A percentile compares a stretch with the other conserved stretches of the same genome.
These are phyloP conservation scores for Oryza punctata DNA, from an alignment of 176 grass and related monocot species.

Conservation along the genomic window DNA sequence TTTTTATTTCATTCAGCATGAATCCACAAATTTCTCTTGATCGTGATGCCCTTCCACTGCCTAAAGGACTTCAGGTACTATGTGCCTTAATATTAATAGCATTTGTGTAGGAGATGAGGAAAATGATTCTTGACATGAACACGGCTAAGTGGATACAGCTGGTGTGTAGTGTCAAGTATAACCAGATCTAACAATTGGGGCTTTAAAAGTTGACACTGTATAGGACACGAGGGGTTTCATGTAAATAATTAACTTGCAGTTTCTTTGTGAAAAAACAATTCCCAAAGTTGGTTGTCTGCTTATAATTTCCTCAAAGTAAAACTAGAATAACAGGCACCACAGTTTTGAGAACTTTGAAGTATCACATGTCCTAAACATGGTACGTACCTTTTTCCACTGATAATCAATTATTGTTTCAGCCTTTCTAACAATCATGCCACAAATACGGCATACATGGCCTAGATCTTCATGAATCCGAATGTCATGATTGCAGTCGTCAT, in stretches of 20 bases:
- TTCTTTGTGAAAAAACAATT: too few relatives aligned
- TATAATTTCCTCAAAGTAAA: not conserved
- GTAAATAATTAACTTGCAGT: not conserved
- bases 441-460: conserved; percentile 85
- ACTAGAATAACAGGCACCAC: conserved; percentile 19
- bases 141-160: not conserved
- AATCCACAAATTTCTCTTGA: not conserved
- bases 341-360: not conserved
- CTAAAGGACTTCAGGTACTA: not conserved
- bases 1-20: not conserved
- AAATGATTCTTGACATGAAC: not conserved
- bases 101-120: not conserved
- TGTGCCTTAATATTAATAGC: not conserved
- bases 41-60: not conserved
- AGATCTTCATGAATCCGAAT: conserved; percentile 81
- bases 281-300: not conserved
- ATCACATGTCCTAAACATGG: conserved; percentile 27
- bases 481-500: conserved; percentile 64
- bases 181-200: not conserved
- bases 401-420: conserved; percentile 94
- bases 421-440: conserved; percentile 93
- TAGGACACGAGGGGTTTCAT: not conserved
- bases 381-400: conserved; percentile 89
- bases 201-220: conserved; percentile 10
- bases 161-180: conserved; percentile 7